phyloP scores from a whole-genome alignment of 805 yeast genomes.

The Scheffersomyces coipomensis region DNA sequence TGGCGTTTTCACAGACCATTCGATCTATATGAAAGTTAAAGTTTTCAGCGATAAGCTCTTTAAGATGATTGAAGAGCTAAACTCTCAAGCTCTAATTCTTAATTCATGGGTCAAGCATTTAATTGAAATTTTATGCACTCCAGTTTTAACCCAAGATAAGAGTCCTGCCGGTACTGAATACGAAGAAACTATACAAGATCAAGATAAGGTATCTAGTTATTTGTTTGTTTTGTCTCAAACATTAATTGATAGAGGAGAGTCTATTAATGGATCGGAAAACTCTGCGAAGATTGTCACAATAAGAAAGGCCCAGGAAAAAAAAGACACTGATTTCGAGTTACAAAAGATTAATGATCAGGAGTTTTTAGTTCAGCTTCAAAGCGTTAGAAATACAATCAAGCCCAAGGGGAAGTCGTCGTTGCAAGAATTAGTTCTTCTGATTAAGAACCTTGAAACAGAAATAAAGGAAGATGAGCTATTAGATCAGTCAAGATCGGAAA shows the following conservation, averaged over 20 bases:
- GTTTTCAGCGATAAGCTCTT: slow-evolving; percentile 17
- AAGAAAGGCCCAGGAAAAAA: slow-evolving; percentile 16
- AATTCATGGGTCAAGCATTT: slow-evolving; percentile 53
- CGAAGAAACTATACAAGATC: slow-evolving; percentile 67
- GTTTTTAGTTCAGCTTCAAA: slow-evolving; percentile 23
- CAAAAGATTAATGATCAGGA: slow-evolving; percentile 22
- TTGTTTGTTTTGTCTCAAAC: slow-evolving; percentile 47
- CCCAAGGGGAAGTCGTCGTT: slow-evolving; percentile 30
- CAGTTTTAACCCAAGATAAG: slow-evolving; percentile 46
- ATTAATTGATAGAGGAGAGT: slow-evolving; percentile 38
- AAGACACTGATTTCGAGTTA: slow-evolving; percentile 20
- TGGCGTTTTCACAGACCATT: slow-evolving; percentile 10
- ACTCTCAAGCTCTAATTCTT: slow-evolving; percentile 49
- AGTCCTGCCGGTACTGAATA: slow-evolving; percentile 76
- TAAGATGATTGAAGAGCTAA: slow-evolving; percentile 33
- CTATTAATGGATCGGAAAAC: slow-evolving; percentile 34
- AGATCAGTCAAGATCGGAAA: slow-evolving; percentile 10
- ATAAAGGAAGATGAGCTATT: slow-evolving; percentile 11
- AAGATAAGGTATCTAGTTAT: slow-evolving; percentile 64
- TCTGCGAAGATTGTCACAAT: slow-evolving; percentile 15
- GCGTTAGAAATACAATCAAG: slow-evolving; percentile 20
- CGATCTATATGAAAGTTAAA: slow-evolving; percentile 18
- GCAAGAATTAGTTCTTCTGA: slow-evolving; percentile 28
- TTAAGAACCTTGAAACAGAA: slow-evolving; percentile 26
- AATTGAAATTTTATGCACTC: slow-evolving; percentile 41